These are phyloP conservation scores for Colletotrichum magnum DNA, from an alignment of 2,329 filamentous ascomycete genomes.

Conservation along the genomic window DNA sequence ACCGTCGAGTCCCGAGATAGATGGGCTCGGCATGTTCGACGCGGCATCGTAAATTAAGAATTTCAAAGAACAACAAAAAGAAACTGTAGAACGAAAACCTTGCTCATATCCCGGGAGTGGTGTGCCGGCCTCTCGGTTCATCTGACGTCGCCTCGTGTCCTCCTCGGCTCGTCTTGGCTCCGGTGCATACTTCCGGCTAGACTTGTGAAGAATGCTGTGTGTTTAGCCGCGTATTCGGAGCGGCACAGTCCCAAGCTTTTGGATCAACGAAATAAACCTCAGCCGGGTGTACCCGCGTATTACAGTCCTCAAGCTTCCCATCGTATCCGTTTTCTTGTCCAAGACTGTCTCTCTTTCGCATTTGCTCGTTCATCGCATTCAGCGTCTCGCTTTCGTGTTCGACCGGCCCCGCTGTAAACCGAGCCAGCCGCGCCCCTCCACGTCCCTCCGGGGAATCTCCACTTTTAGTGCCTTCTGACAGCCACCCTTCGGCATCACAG, in stretches of 20 bases:
- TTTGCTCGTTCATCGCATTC: background rate
- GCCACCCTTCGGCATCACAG: no score
- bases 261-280: background rate
- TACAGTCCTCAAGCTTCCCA: background rate
- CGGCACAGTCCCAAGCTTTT: no score
- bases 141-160: slow-evolving; percentile 17
- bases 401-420: background rate
- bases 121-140: slow-evolving; percentile 4
- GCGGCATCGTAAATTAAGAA: background rate
- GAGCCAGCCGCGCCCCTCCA: slow-evolving; percentile 5
- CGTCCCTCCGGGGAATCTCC: no score
- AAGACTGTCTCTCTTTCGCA: no score
- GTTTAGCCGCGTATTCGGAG: background rate
- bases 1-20: slow-evolving; percentile 26
- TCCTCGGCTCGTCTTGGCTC: background rate
- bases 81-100: slow-evolving; percentile 12
- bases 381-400: slow-evolving; percentile 8
- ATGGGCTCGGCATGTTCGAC: slow-evolving; percentile 29
- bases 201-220: background rate
- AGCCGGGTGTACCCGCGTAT: slow-evolving; percentile 15
- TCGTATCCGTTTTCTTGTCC: background rate
- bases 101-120: slow-evolving; percentile 6
- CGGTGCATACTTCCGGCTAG: background rate
- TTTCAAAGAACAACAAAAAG: background rate
- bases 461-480: no score